A percentile compares a stretch with the other conserved stretches of the same genome.
phyloP scores from a whole-genome alignment of 345 rosid species.

The Citrus sp. region DNA sequence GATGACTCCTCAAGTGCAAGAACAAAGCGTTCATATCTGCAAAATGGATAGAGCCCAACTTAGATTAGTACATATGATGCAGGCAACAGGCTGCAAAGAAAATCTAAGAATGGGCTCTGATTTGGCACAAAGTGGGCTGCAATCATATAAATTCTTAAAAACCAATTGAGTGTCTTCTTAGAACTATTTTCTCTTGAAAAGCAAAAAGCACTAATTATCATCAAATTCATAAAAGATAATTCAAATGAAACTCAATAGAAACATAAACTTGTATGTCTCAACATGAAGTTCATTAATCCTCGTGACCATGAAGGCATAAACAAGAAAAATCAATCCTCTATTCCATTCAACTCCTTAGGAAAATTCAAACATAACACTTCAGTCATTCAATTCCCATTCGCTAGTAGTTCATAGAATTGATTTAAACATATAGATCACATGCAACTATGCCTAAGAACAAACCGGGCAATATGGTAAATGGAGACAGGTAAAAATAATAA shows the following conservation, averaged over 20 bases:
- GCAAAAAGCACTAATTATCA: not conserved
- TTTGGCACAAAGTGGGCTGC: not conserved
- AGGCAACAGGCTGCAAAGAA: not conserved
- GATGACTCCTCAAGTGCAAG: constrained; percentile 89
- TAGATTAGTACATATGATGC: not conserved
- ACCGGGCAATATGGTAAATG: not conserved
- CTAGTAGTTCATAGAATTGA: not conserved
- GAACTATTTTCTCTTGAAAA: not conserved
- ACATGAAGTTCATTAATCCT: not conserved
- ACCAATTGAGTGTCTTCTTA: not conserved
- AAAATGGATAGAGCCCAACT: not conserved
- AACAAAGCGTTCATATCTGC: constrained; percentile 85
- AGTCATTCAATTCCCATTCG: not conserved
- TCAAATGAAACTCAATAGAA: not conserved
- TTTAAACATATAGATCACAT: not conserved
- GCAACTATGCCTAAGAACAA: not conserved
- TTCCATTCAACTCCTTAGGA: not conserved
- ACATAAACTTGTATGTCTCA: not conserved
- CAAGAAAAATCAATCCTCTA: not conserved
- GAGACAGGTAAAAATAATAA: not conserved
- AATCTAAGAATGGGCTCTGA: not conserved
- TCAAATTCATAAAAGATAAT: not conserved
- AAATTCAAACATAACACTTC: not conserved
- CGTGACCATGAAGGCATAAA: not conserved
- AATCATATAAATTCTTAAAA: not conserved